Evolutionary conservation across 2,329 filamentous ascomycete genomes (phyloP), one percentile per base, ranked within the genome.

Genomic region (Calonectria pseudoreteaudii): DNA sequence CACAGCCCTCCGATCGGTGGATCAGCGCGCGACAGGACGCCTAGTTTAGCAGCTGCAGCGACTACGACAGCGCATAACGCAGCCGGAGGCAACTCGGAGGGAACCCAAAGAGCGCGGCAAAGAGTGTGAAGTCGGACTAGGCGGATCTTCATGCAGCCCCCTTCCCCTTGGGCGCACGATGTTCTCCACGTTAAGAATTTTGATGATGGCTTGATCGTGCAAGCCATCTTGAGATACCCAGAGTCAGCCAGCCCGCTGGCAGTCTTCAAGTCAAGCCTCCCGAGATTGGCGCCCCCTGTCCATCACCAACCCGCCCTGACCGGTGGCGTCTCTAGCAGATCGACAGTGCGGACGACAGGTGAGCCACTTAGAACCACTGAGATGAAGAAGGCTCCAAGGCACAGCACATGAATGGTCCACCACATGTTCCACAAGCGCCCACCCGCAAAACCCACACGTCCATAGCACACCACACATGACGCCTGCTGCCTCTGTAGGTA

Each of bases 341-440:
- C 76, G 74, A 66, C 71, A 66, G 66, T 77, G 70, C 67, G 74
- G 75, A 76, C 70, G 75, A 66, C 70, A 44, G 66, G 68, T 72
- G 72, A 75, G 64, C 79, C 77, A 76, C 77, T 79, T 74, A 77
- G 23, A 73, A 77, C 73, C 72, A 75, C 76, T 74, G 79, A 80
- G 76, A 80, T 79, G 76, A 80, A 76, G 69, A 77, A 71, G 70
- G 70, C 70, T 64, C 66, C 71, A 70, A 78, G 56, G 71, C 70
- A 73, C 74, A 70, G 64, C 73, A 73, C 72, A 77, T 76, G 68
- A 75, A 47, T 77, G 76, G 74, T 73, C 78, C 76, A 78, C 79
- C 72, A n/a, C 11, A 20, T 38, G 68, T 62, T 38, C 70, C 66
- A 60, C 70, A 41, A 66, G 50, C 66, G 56, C 58, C 66, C 70